phyloP scores from a whole-genome alignment of 345 rosid species.

The Toxicodendron radicans region DNA sequence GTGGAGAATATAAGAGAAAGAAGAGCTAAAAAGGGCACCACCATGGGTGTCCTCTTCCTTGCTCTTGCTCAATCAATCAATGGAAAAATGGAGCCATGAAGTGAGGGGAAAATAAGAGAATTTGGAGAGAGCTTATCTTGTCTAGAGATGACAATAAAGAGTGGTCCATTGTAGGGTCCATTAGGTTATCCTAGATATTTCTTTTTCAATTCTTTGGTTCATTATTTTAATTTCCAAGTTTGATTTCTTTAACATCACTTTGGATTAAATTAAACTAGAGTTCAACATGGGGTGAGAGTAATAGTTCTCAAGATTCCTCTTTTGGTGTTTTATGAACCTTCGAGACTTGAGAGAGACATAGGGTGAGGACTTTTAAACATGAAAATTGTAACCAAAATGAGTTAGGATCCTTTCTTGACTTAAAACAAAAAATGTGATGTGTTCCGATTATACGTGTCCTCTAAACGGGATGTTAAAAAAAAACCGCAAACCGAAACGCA shows the following conservation, averaged over 20 bases:
- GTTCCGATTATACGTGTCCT: too few relatives aligned
- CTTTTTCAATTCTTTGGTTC: constrained; percentile 11
- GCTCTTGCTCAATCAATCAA: constrained; percentile 15
- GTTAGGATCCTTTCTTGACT: too few relatives aligned
- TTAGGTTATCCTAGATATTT: constrained; percentile 26
- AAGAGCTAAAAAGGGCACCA: constrained; percentile 31
- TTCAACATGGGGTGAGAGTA: not conserved
- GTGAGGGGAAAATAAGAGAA: not conserved
- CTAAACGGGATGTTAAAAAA: too few relatives aligned
- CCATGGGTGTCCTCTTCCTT: constrained; percentile 36
- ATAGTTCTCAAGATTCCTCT: not conserved
- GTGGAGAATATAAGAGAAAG: constrained; percentile 19
- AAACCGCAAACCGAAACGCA: too few relatives aligned
- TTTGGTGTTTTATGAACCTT: not conserved
- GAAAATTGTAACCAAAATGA: too few relatives aligned
- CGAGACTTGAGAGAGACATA: not conserved
- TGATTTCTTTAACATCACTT: constrained; percentile 5
- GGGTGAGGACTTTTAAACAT: not conserved
- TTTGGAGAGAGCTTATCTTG: constrained; percentile 35
- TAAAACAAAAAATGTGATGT: too few relatives aligned
- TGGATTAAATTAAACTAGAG: not conserved
- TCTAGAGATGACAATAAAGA: constrained; percentile 23
- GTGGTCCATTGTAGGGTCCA: constrained; percentile 39
- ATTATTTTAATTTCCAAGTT: constrained; percentile 1
- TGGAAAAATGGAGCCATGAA: constrained; percentile 15